Conservation (phyloP, 768 basidiomycete species). For the Podaxis sp. region DNA sequence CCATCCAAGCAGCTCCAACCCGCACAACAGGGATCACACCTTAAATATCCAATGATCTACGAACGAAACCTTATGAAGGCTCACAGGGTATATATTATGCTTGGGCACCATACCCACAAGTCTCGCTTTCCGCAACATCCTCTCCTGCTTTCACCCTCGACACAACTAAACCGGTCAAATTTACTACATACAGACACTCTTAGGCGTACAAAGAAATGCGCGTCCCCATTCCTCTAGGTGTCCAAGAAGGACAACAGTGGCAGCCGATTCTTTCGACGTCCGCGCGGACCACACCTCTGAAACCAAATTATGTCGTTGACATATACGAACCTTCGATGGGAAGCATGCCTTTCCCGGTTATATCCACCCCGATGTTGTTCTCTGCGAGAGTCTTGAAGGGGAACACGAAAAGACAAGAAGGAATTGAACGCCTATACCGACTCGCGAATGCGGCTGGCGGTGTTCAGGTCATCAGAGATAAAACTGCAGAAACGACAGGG, state of each 20-base stretch:
- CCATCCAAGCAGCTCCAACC: conserved; percentile 25
- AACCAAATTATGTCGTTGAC: conserved; percentile 30
- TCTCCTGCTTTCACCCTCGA: conserved; percentile 16
- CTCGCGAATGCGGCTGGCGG: conserved; percentile 24
- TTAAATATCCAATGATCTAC: conserved; percentile 86
- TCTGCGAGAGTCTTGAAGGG: conserved; percentile 27
- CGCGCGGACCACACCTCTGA: conserved; percentile 15
- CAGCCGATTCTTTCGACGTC: conserved; percentile 50
- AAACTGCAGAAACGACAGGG: neutral
- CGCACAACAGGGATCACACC: conserved; percentile 50
- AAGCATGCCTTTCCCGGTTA: conserved; percentile 53
- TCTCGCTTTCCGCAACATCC: neutral
- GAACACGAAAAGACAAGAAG: conserved; percentile 56
- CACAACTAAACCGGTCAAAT: conserved; percentile 48
- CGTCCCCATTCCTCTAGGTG: conserved; percentile 58
- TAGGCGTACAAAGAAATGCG: conserved; percentile 76
- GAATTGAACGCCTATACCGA: conserved; percentile 57
- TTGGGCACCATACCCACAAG: conserved; percentile 43
- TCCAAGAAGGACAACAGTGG: conserved; percentile 58
- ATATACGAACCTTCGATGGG: conserved; percentile 43
- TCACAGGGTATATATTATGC: conserved; percentile 67
- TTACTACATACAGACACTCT: conserved; percentile 70
- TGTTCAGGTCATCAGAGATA: conserved; percentile 19
- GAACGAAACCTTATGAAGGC: conserved; percentile 66
- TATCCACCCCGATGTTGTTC: conserved; percentile 64